Conservation (phyloP, 164 flowering plant species). For the Vitis labrusca region DNA sequence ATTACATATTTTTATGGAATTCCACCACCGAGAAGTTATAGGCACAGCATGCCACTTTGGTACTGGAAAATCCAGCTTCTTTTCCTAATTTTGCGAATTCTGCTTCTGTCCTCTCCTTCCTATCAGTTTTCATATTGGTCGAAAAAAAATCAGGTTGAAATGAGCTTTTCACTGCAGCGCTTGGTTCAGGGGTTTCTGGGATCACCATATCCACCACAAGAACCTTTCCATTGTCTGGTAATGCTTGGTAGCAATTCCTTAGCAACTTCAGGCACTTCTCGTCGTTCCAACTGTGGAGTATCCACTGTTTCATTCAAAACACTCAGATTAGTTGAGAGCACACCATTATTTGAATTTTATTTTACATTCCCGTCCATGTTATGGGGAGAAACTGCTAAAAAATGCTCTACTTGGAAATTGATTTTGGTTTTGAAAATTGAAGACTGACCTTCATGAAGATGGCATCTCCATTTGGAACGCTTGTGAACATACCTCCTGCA, state of each 20-base stretch:
- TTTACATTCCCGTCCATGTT: no score
- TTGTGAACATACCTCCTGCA: constrained; percentile 35
- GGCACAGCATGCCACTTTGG: constrained; percentile 6
- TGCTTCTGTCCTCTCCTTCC: constrained; percentile 29
- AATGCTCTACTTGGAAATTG: no score
- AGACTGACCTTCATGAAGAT: constrained; percentile 36
- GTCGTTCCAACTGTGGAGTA: constrained; percentile 34
- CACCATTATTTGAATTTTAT: no score
- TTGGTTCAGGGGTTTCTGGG: constrained; percentile 21
- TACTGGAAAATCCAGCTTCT: constrained; percentile 26
- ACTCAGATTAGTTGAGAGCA: neutral
- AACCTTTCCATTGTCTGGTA: constrained; percentile 35
- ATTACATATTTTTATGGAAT: constrained; percentile 20
- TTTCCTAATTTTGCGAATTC: constrained; percentile 26
- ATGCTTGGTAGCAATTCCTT: constrained; percentile 30
- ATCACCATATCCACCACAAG: constrained; percentile 28
- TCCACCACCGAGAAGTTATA: constrained; percentile 24
- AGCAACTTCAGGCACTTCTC: constrained; percentile 28
- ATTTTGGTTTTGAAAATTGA: no score
- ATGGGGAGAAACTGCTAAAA: no score
- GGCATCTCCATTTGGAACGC: constrained; percentile 39
- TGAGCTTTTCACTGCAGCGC: neutral
- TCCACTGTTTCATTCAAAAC: constrained; percentile 21
- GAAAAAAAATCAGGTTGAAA: constrained; percentile 16
- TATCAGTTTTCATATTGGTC: constrained; percentile 14